Evolutionary conservation across 108 stramenopile genomes (phyloP), one percentile per base, ranked within the genome.

Genomic region (Seminavis robusta): DNA sequence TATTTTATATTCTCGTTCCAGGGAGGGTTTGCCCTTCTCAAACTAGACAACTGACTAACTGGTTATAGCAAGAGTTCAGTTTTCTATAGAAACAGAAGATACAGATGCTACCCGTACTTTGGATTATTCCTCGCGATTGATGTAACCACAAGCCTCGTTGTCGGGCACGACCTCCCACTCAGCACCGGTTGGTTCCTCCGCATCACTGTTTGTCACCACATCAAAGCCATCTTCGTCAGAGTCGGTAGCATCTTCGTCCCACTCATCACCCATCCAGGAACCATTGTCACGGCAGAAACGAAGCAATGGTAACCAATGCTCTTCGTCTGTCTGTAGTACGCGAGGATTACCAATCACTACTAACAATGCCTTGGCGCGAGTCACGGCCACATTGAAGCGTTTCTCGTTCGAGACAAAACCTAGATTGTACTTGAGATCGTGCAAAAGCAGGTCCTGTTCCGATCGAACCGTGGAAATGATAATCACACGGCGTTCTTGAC

Each of bases 391-490:
- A 54, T 94, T 94, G 63, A 94, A 94, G 21, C 86, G 38, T 59
- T 94, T 94, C n/a, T 80, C 74, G 39, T 87, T 81, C 16, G 89
- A 77, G 6, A 94, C 55, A 73, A 94, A 91, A 10, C 92, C 89
- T 10, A 91, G 62, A 56, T 85, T 84, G 54, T 89, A 79, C 38
- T 56, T 57, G 15, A 60, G 42, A 52, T 87, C 86, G 28, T 59
- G 59, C 28, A 15, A 2, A 9, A 87, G 38, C 7, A 43, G 25
- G 40, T 84, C 75, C 9, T 41, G 60, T 11, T 70, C 61, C 7
- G 85, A 79, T 27, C 90, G 69, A 17, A 88, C 86, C 7, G 90
- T 92, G 31, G 90, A 89, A 27, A 94, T 65, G 50, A 94, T 86
- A 55, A 90, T 85, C 20, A 81, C 46, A 30, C 76, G 70, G 15